Percentiles rank a stretch among this genome's conserved stretches.
phyloP scores from a whole-genome alignment of 2,329 filamentous ascomycete genomes.

The Hypoxylon sp. region DNA sequence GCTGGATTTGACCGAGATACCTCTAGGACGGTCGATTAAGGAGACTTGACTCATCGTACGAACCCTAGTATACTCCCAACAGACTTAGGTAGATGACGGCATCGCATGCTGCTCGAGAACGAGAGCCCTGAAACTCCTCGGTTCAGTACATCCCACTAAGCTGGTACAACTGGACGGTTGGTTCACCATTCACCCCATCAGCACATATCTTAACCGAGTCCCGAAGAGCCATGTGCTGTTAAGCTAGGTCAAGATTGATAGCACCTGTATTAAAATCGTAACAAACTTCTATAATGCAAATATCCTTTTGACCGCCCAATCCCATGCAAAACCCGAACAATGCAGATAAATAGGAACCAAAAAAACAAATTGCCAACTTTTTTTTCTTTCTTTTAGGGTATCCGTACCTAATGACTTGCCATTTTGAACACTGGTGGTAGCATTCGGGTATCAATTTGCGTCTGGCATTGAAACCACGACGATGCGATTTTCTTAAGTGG shows the following conservation, averaged over 20 bases:
- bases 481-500: slow-evolving; percentile 8
- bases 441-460: slow-evolving; percentile 25
- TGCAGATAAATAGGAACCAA: slow-evolving; percentile 10
- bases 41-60: background rate
- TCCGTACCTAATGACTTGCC: slow-evolving; percentile 17
- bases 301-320: slow-evolving; percentile 2
- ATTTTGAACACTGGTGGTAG: slow-evolving; percentile 20
- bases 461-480: background rate
- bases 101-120: background rate
- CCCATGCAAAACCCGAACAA: slow-evolving; percentile 12
- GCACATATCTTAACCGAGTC: no score
- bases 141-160: background rate
- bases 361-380: slow-evolving; percentile 7
- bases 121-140: background rate
- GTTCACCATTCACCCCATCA: background rate
- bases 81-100: background rate
- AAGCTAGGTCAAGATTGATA: background rate
- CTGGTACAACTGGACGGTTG: background rate
- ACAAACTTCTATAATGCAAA: slow-evolving; percentile 7
- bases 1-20: no score
- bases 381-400: slow-evolving; percentile 19
- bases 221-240: background rate
- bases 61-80: background rate
- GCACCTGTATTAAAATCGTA: slow-evolving; percentile 4
- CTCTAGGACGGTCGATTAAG: background rate